Evolutionary conservation across 768 basidiomycete genomes (phyloP), one percentile per base, ranked within the genome.

Genomic region (Boletus reticuloceps): DNA sequence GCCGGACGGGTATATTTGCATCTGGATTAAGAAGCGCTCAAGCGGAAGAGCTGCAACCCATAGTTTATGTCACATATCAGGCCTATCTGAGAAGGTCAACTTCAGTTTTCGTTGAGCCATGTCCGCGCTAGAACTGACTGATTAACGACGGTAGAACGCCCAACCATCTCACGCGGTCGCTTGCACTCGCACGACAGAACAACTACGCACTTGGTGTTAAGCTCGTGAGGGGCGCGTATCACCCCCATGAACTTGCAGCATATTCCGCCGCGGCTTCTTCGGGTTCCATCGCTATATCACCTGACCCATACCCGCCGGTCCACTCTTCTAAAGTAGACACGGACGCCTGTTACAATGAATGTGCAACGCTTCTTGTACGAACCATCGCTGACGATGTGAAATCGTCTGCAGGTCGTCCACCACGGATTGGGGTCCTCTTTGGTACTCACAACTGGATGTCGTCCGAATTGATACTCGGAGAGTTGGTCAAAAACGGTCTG

Each of bases 161-260:
- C 5, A 67, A 72, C n/a, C 85, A 92, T 60, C 79, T 97, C 5
- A 72, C 72, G 0, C 82, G 82, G 19, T 80, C 84, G 37, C 73
- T 95, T 43, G 72, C 71, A 14, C 86, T 90, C 48, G 89, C 94
- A 5, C 76, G 80, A 57, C 69, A 67, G 48, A 76, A 85, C 58
- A 77, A 81, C 37, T 96, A 91, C 66, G 77, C 88, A 0, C 79
- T 96, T 0, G 94, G 94, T 11, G 84, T 93, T 52, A 98, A 97
- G 71, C 86, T 98, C 46, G 94, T 97, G 31, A 84, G 94, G 22
- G 94, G 94, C 0, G 94, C 94, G 3, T 98, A 98, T 70, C 91
- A 94, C 64, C 78, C 83, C 1, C 82, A 89, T 54, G 94, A 97
- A 65, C 58, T 81, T 27, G 73, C 78, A 6, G 83, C 83, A 2